A percentile compares a stretch with the other conserved stretches of the same genome.
Conservation (phyloP, 352 stramenopile genomes). For the Phytophthora crassamura region DNA sequence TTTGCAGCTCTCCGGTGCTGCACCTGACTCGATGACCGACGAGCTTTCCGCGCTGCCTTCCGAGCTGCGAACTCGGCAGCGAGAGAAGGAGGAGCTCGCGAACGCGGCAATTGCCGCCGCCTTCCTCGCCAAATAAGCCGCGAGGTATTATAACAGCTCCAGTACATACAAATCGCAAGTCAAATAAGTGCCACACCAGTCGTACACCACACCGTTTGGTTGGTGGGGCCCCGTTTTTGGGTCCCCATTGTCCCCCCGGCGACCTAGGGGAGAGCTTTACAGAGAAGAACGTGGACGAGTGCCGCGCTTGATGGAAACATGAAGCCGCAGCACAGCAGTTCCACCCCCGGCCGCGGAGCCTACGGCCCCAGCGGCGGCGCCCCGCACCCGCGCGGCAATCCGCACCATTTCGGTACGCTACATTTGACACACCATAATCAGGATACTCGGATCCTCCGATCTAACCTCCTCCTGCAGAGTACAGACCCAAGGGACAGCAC, state of each 20-base stretch:
- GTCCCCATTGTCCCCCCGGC: constrained; percentile 21
- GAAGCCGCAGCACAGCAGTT: constrained; percentile 58
- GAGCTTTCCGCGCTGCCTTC: not conserved
- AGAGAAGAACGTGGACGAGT: constrained; percentile 20
- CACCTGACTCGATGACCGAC: not conserved
- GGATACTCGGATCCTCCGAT: no score
- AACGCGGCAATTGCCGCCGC: constrained; percentile 45
- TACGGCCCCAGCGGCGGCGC: constrained; percentile 36
- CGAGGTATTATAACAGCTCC: not conserved
- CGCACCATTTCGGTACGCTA: constrained; percentile 45
- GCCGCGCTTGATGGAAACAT: constrained; percentile 51
- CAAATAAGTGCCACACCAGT: constrained; percentile 18
- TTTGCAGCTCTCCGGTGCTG: constrained; percentile 23
- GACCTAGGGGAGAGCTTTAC: constrained; percentile 38
- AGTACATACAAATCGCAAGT: constrained; percentile 30
- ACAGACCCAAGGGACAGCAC: constrained; percentile 48
- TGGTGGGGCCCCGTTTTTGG: constrained; percentile 26
- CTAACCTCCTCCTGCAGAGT: constrained; percentile 30
- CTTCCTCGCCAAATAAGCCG: constrained; percentile 33
- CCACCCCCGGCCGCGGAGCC: constrained; percentile 29
- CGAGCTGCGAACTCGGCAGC: constrained; percentile 12
- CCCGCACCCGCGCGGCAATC: constrained; percentile 45
- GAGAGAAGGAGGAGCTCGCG: constrained; percentile 29
- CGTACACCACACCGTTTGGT: constrained; percentile 24
- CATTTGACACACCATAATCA: no score